Base-by-base conservation (phyloP, 2,329 filamentous ascomycete species). In the Verticillium dahliae region DNA sequence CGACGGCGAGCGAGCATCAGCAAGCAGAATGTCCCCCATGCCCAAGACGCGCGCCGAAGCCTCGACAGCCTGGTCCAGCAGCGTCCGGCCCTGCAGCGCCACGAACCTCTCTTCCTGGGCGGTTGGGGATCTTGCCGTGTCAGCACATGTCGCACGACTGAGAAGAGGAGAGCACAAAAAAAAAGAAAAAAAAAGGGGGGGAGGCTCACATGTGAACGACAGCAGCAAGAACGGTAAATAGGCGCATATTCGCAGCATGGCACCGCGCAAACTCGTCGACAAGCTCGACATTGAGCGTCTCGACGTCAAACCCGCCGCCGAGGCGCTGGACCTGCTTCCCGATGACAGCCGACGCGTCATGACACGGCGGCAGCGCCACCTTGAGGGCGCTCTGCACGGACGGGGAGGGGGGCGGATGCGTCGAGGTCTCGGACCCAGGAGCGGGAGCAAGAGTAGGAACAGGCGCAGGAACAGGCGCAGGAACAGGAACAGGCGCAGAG, bases 241-340 rank as follows among this genome's bases (percentile, higher is more conserved):
- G 22, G 4, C 67, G 64, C 7, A 63, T 64, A 62, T 70, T 71
- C 5, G 69, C 62, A 31, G 63, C 59, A 4, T 74, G 59, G 2
- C 67, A 63, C 34, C 69, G 62, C 34, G 66, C 63, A 10, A 73
- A 69, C 15, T 65, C 66, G 7, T 58, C 35, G 33, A 75, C 38
- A 62, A 71, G 70, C 9, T 66, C 66, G 31, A 63, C 61, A 60
- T 74, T 69, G 27, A 73, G 14, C 13, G 62, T 50, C 38, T 58
- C 58, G 1, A 57, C 56, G 31, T 70, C 61, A 22, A 66, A 71
- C 22, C 68, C 65, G 0, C 66, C 60, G 37, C 70, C 68, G 58
- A 76, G 61, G 4, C 72, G 67, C 68, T 72, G 69, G 0, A 73
- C 59, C 67, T 76, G 74, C 63, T 75, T 75, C 50, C 71, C 70